Conservation (phyloP, 768 basidiomycete species). For the Tulasnella sp. region DNA sequence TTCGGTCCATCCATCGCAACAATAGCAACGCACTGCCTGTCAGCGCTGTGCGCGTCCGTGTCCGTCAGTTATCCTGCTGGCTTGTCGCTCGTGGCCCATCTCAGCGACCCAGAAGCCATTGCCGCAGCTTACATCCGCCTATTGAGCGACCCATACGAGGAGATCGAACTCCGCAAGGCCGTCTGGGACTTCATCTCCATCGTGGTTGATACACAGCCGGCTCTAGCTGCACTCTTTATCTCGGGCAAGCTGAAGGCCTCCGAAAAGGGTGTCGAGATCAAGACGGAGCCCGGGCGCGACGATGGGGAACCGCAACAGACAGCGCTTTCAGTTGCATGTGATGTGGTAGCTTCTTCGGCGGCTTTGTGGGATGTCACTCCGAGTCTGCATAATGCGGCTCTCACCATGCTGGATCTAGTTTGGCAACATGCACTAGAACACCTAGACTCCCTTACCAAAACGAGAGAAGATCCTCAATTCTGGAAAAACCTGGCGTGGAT, state of each 20-base stretch:
- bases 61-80: conserved; percentile 57
- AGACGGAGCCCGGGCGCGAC: not conserved
- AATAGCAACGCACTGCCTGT: conserved; percentile 63
- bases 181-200: conserved; percentile 82
- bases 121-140: conserved; percentile 65
- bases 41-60: conserved; percentile 61
- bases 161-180: conserved; percentile 61
- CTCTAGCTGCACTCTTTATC: conserved; percentile 73
- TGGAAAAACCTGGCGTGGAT: conserved; percentile 69
- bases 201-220: conserved; percentile 81
- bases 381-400: conserved; percentile 63
- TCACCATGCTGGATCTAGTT: conserved; percentile 70
- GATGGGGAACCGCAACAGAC: conserved; percentile 41
- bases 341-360: conserved; percentile 65
- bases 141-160: conserved; percentile 74
- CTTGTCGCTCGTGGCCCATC: conserved; percentile 71
- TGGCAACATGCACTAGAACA: conserved; percentile 81
- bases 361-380: conserved; percentile 75
- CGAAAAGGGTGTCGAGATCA: conserved; percentile 29
- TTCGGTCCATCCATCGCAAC: conserved; percentile 58
- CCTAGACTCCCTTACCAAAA: conserved; percentile 50
- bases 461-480: conserved; percentile 56
- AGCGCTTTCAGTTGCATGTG: conserved; percentile 63
- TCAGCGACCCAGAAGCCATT: conserved; percentile 69
- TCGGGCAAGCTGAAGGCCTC: conserved; percentile 57